Evolutionary conservation across 768 basidiomycete species (phyloP), one percentile per base, ranked within the genome.

Genomic region (Heimioporus sp.): DNA sequence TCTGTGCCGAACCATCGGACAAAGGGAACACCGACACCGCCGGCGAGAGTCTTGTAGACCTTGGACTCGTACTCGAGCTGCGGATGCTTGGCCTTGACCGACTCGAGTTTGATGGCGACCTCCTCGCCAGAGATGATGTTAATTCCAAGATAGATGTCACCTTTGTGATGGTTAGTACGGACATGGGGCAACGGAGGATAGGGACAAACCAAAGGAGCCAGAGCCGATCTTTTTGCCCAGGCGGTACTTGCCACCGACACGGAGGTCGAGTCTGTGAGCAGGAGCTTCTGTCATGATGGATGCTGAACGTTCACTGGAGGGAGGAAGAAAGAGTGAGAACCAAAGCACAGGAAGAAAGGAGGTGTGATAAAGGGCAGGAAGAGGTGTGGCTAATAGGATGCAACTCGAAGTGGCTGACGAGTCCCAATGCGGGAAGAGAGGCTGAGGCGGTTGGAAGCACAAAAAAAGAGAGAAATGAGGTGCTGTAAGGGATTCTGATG

Each of bases 81-180:
- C n/a, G 97, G 97, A 62, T 99, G 97, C 73, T 99, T 99, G 61
- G 97, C 97, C 74, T 99, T 99, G 72, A 98, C 93, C 2, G 96
- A 98, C 75, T 99, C 97, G 63, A 99, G 91, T 76, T 99, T 99
- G 82, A 99, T 99, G 68, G 94, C 97, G 55, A 98, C 96, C 70
- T 98, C 97, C 71, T 99, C 97, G 21, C 96, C 96, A 16, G 96
- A 98, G 69, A 98, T 98, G 77, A 99, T 98, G 81, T 98, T 99
- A 72, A 97, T 96, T 52, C 97, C 97, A 56, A 98, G 91, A 72
- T 98, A 98, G 74, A 99, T 98, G 70, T 98, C 96, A 72, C 94
- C 96, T 96, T 42, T 36, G 17, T 35, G 20, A 37, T 39, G 52
- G 53, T 64, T 20, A 59, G 36, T 39, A 52, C 46, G 47, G 13